phyloP scores from a whole-genome alignment of 2,329 filamentous ascomycete genomes.

The Colletotrichum shisoi region DNA sequence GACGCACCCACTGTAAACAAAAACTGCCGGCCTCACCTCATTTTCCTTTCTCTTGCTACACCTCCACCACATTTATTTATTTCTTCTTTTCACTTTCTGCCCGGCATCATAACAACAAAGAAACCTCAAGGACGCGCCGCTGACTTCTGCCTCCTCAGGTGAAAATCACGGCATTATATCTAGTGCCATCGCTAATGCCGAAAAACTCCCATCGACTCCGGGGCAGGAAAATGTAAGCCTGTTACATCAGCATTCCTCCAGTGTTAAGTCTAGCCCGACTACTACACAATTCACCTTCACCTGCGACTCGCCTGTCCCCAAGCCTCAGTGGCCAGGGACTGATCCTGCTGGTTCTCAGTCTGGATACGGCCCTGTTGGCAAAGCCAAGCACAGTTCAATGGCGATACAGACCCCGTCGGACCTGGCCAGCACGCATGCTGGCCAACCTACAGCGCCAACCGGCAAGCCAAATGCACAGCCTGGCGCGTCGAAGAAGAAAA shows the following conservation, averaged over 20 bases:
- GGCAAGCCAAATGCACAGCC: constrained; percentile 51
- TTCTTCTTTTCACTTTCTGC: neutral
- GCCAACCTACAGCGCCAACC: constrained; percentile 40
- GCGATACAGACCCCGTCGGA: constrained; percentile 37
- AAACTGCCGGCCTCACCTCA: neutral
- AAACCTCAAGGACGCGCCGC: constrained; percentile 9
- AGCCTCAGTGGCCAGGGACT: constrained; percentile 75
- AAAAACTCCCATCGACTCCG: constrained; percentile 68
- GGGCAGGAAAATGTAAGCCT: constrained; percentile 83
- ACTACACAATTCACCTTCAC: constrained; percentile 96
- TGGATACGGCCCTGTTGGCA: constrained; percentile 46
- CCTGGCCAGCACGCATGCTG: constrained; percentile 4
- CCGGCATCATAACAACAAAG: neutral
- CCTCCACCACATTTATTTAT: neutral
- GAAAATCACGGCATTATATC: constrained; percentile 83
- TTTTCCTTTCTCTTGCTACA: neutral
- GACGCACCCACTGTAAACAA: constrained; percentile 2
- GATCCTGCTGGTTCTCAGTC: constrained; percentile 45
- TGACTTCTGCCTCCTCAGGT: constrained; percentile 44
- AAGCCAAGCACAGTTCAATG: constrained; percentile 41
- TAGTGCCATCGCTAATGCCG: constrained; percentile 87
- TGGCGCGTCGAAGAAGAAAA: constrained; percentile 65
- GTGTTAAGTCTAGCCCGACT: constrained; percentile 68
- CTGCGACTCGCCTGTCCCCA: constrained; percentile 87
- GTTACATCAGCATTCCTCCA: constrained; percentile 71